Base-by-base conservation (phyloP, 192 early-diverging fungal species). In the Fimicolochytrium jonesii region DNA sequence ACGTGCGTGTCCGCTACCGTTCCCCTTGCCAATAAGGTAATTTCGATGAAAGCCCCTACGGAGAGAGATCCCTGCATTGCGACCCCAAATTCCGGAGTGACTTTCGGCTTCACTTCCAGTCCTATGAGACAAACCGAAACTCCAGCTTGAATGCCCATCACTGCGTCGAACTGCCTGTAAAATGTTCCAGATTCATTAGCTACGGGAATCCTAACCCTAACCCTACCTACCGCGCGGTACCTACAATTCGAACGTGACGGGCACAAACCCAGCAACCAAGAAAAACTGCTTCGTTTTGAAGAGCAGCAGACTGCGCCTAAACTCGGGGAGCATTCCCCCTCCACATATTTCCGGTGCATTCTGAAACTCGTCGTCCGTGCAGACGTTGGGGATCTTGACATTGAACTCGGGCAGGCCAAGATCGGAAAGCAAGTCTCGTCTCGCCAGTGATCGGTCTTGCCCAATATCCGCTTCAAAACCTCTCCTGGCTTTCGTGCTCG, bases 1-100 rank as follows among this genome's bases (percentile, higher is more conserved):
- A 56, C 33, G 37, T 33, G 36, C 2, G 55, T 56, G 36, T 56
- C 55, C 34, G 55, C 55, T 13, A 56, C 55, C 22, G 34, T 56
- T 10, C 55, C 55, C 3, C 13, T 58, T 26, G 17, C 13, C 48
- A 50, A 50, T 10, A 30, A 15, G 36, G 18, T 43, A 4, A 25
- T 41, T 15, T 15, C 56, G 22, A 55, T 34, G 3, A 26, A 33
- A 31, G 29, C n/a, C 13, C 26, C 48, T 15, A 50, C 11, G 13
- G 48, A 23, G 11, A 58, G 35, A 43, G 22, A 26, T 39, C 55
- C 55, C 10, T 15, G 15, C 23, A 56, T 41, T 6, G 28, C 15
- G 28, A 56, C 28, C 5, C 18, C 55, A 41, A 56, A 56, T 18
- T 23, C 31, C 13, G 55, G 55, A 18, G 37, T 39, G 0, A 56